Evolutionary conservation across 2,329 filamentous ascomycete genomes (phyloP).

Genomic region (Metarhizium brunneum): DNA sequence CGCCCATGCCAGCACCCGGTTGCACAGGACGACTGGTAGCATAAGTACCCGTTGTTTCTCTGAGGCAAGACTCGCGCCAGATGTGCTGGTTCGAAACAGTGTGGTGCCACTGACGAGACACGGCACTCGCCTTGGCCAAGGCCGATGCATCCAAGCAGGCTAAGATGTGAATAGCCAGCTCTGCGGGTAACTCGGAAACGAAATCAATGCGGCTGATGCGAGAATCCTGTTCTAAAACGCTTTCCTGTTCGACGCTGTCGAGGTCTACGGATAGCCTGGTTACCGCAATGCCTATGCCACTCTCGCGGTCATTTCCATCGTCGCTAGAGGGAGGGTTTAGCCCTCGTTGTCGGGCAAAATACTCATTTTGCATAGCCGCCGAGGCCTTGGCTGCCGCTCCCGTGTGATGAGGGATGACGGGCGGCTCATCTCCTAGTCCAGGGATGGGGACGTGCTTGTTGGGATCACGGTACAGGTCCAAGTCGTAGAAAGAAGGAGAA

Average conservation of each 20-base stretch:
- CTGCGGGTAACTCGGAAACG: slow-evolving; percentile 42
- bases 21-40: slow-evolving; percentile 44
- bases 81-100: slow-evolving; percentile 45
- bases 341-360: slow-evolving; percentile 30
- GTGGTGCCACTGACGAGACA: slow-evolving; percentile 41
- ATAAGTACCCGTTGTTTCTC: slow-evolving; percentile 51
- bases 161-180: slow-evolving; percentile 51
- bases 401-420: slow-evolving; percentile 49
- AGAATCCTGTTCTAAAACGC: slow-evolving; percentile 22
- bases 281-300: slow-evolving; percentile 53
- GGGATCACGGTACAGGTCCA: slow-evolving; percentile 21
- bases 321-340: slow-evolving; percentile 30
- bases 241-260: slow-evolving; percentile 24
- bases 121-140: slow-evolving; percentile 37
- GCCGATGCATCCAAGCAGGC: slow-evolving; percentile 44
- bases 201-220: slow-evolving; percentile 49
- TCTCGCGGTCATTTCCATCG: slow-evolving; percentile 49
- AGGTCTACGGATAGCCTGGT: slow-evolving; percentile 31
- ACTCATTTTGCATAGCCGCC: slow-evolving; percentile 50
- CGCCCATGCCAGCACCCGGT: slow-evolving; percentile 46
- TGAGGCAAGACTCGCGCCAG: slow-evolving; percentile 54
- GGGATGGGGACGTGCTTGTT: slow-evolving; percentile 32
- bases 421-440: slow-evolving; percentile 43
- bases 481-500: slow-evolving; percentile 34
- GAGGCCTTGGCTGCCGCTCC: slow-evolving; percentile 54